A percentile compares a stretch with the other conserved stretches of the same genome.
Evolutionary conservation across 305 asterid species (phyloP).

Genomic region (Ajuga reptans): DNA sequence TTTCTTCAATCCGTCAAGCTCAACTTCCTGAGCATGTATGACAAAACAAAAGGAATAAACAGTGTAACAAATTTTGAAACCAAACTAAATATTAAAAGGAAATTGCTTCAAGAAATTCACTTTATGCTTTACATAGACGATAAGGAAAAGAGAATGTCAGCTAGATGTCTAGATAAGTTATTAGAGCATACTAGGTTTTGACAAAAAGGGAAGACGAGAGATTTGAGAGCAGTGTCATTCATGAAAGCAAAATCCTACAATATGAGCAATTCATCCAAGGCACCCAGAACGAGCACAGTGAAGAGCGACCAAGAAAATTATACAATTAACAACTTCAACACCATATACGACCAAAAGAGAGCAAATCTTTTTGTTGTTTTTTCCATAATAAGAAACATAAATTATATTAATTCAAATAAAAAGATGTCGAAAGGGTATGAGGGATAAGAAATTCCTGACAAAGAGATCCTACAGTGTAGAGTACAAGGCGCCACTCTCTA

Average conservation of each 20-base stretch:
- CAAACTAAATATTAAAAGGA: slow-evolving; percentile 12
- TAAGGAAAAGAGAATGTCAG: slow-evolving; percentile 1
- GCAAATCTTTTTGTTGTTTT: not conserved
- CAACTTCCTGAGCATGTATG: slow-evolving; percentile 49
- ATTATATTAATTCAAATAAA: no score
- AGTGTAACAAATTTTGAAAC: not conserved
- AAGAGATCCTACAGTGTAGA: no score
- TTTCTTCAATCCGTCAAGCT: slow-evolving; percentile 68
- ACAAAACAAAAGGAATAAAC: slow-evolving; percentile 8
- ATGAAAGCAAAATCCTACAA: not conserved
- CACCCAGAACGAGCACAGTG: slow-evolving; percentile 2
- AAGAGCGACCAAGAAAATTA: slow-evolving; percentile 7
- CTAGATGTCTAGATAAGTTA: not conserved
- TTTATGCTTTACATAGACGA: slow-evolving; percentile 7
- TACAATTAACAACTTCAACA: not conserved
- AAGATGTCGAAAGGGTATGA: no score
- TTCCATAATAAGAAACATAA: no score
- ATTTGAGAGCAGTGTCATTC: not conserved
- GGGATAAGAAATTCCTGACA: no score
- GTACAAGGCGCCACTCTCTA: no score
- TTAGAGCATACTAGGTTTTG: not conserved
- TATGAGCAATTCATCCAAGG: not conserved
- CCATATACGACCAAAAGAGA: not conserved
- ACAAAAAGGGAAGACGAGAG: not conserved
- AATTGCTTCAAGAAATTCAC: not conserved